Percentiles rank a stretch among this genome's conserved stretches.
Conservation (phyloP, 805 yeast genomes). For the Phaffomyces opuntiae region DNA sequence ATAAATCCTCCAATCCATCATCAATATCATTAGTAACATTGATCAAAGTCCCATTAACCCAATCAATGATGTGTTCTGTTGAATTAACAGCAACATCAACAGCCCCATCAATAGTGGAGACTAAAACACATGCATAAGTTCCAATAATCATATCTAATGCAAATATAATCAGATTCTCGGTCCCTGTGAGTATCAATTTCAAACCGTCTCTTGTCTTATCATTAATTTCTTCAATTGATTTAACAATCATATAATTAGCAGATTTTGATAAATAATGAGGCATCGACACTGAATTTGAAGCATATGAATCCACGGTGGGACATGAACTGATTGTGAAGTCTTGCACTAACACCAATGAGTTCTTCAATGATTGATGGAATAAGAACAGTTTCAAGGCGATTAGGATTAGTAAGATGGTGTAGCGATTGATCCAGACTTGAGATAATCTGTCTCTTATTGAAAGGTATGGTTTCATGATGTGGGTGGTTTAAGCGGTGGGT, state of each 20-base stretch:
- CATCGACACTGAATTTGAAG: conserved; percentile 31
- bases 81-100: conserved; percentile 68
- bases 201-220: conserved; percentile 38
- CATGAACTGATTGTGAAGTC: conserved; percentile 39
- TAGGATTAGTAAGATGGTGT: conserved; percentile 48
- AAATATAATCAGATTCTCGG: conserved; percentile 56
- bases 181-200: conserved; percentile 42
- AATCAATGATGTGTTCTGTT: conserved; percentile 51
- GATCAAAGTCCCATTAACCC: conserved; percentile 55
- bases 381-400: conserved; percentile 54
- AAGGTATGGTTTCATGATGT: conserved; percentile 29
- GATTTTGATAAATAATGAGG: conserved; percentile 52
- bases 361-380: conserved; percentile 41
- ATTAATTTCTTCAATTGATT: conserved; percentile 41
- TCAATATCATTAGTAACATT: conserved; percentile 55
- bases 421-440: conserved; percentile 62
- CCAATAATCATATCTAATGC: conserved; percentile 71
- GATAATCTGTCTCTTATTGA: conserved; percentile 46
- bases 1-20: conserved; percentile 55
- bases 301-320: conserved; percentile 33
- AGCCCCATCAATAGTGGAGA: conserved; percentile 67
- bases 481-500: too few relatives aligned
- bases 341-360: conserved; percentile 35
- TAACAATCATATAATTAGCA: conserved; percentile 46
- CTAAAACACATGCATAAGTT: conserved; percentile 76